Base-by-base conservation (phyloP, 768 basidiomycete species). In the Amanita jacksonii region DNA sequence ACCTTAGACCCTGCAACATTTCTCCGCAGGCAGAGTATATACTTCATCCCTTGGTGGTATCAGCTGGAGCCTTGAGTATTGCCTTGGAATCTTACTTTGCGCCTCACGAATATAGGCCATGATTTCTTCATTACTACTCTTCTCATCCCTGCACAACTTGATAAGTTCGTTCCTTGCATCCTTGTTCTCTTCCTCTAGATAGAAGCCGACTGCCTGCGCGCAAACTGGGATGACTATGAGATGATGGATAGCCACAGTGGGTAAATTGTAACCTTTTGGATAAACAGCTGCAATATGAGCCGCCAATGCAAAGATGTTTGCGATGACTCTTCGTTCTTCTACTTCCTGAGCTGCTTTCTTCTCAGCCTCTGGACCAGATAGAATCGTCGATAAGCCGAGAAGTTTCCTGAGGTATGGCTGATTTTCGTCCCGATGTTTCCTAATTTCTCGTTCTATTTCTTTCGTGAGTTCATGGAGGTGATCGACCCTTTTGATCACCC, bases 101-200 rank as follows among this genome's bases (percentile, higher is more conserved):
- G 58, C 58, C 35, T 57, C 57, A 20, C 53, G 52, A 23, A 60
- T 57, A 41, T 55, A 60, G 4, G 49, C 52, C 52, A 57, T 55
- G 13, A 59, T 40, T 18, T 40, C 45, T 19, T 53, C 50, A 28
- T 48, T 44, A 7, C 24, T 38, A 16, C 45, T 43, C 15, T 51
- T 49, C 3, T 51, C 44, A 12, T 41, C 25, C 12, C 36, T 44
- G 9, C 46, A 43, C 3, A 60, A 37, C 19, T 40, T 28, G 4
- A 57, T 39, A 25, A 60, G 57, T 30, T 49, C 48, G 20, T 54
- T 32, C 2, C 49, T 47, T 23, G 56, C 57, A 3, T 43, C 16
- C 5, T 8, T 12, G 31, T 47, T 48, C 10, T 43, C 34, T 18
- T 57, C 50, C 33, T 51, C 51, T 7, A 60, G 49, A 40, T 60